Percentiles rank a stretch among this genome's conserved stretches.
These are phyloP conservation scores for Chalciporus sphaerocephalus DNA, from an alignment of 768 basidiomycete species.

Conservation along the genomic window DNA sequence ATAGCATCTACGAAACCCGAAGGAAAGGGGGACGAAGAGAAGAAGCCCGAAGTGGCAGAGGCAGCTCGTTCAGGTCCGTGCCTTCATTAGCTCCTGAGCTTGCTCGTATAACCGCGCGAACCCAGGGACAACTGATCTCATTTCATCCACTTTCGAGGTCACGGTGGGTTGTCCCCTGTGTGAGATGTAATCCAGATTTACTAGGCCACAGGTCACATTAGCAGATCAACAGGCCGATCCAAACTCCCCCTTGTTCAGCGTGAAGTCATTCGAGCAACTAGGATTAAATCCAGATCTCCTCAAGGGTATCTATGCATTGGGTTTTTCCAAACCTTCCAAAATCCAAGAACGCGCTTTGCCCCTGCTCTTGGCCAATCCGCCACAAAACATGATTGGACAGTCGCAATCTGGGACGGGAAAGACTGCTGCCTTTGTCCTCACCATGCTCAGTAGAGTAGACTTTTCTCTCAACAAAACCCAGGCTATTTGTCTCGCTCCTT, in stretches of 20 bases:
- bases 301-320: conserved; percentile 92
- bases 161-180: conserved; percentile 43
- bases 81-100: background rate
- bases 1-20: conserved; percentile 21
- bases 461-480: conserved; percentile 80
- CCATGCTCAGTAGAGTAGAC: conserved; percentile 94
- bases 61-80: conserved; percentile 22
- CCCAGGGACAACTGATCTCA: conserved; percentile 50
- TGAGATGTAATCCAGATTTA: conserved; percentile 2
- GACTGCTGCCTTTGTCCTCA: conserved; percentile 95
- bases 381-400: conserved; percentile 98
- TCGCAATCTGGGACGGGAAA: conserved; percentile 99
- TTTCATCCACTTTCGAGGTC: conserved; percentile 81
- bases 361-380: conserved; percentile 86
- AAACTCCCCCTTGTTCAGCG: conserved; percentile 92
- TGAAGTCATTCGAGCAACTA: conserved; percentile 92
- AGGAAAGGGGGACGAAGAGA: conserved; percentile 25
- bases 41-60: conserved; percentile 18
- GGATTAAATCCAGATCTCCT: conserved; percentile 84
- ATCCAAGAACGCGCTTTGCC: conserved; percentile 97
- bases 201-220: conserved; percentile 70
- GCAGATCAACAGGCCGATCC: conserved; percentile 95
- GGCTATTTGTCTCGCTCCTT: conserved; percentile 97
- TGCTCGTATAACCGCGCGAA: background rate
- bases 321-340: conserved; percentile 96